These are phyloP conservation scores for Kingdonia uniflora DNA, from an alignment of 164 flowering plant genomes.

Conservation along the genomic window DNA sequence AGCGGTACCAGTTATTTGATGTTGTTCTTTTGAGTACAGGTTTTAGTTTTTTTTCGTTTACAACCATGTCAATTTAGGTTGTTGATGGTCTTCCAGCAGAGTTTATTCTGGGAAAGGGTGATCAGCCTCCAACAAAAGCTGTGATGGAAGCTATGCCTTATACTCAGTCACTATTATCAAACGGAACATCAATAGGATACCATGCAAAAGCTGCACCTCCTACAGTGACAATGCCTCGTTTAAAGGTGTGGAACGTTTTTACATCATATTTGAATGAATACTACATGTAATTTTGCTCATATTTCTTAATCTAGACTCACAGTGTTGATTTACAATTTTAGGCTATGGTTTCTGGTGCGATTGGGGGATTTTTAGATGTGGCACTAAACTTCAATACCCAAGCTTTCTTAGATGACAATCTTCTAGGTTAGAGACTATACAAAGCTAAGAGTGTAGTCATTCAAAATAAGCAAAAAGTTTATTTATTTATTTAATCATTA, in stretches of 20 bases:
- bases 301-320: not conserved
- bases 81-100: conserved; percentile 99
- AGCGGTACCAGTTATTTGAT: not conserved
- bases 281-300: too few relatives aligned
- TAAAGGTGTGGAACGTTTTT: conserved; percentile 44
- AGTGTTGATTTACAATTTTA: conserved; percentile 11
- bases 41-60: conserved; percentile 13
- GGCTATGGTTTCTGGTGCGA: conserved; percentile 95
- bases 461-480: not conserved
- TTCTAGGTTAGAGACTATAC: conserved; percentile 48
- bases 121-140: conserved; percentile 43
- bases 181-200: conserved; percentile 67
- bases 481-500: not conserved
- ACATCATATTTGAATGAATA: not conserved
- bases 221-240: conserved; percentile 97
- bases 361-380: conserved; percentile 89
- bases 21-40: conserved; percentile 7
- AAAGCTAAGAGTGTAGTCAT: not conserved
- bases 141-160: conserved; percentile 82
- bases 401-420: conserved; percentile 82
- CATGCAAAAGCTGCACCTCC: conserved; percentile 98
- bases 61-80: conserved; percentile 50
- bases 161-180: conserved; percentile 62
- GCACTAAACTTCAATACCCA: conserved; percentile 92
- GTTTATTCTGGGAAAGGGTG: conserved; percentile 81